Conservation (phyloP, 1,284 basidiomycete genomes). For the Cryptococcus sp. region DNA sequence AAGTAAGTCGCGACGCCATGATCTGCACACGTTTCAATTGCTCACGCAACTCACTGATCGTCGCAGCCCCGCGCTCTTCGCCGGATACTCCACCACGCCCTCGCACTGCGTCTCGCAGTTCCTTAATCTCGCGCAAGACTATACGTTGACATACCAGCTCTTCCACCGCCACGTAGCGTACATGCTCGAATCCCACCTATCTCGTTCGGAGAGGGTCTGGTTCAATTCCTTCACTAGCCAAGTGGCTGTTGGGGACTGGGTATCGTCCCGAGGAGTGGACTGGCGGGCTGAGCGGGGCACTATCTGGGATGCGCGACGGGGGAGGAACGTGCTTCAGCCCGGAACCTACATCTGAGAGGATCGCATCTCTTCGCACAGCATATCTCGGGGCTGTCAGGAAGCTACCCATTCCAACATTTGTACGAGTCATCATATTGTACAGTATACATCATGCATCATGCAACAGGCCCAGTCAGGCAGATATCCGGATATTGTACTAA, state of each 20-base stretch:
- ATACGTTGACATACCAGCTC: conserved; percentile 58
- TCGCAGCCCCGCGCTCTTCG: conserved; percentile 58
- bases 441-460: too few relatives aligned
- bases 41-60: background rate
- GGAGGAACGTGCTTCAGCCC: conserved; percentile 15
- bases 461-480: too few relatives aligned
- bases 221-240: conserved; percentile 59
- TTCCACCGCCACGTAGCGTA: conserved; percentile 60
- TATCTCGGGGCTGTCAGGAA: too few relatives aligned
- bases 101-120: conserved; percentile 58
- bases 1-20: conserved; percentile 56
- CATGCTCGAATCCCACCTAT: conserved; percentile 60
- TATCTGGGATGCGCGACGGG: conserved; percentile 41
- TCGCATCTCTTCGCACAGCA: too few relatives aligned
- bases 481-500: too few relatives aligned
- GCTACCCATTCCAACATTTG: too few relatives aligned
- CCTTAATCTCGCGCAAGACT: conserved; percentile 55
- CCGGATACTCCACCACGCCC: conserved; percentile 59
- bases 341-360: too few relatives aligned
- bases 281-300: conserved; percentile 21
- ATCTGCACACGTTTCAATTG: background rate
- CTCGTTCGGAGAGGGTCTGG: conserved; percentile 56
- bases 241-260: conserved; percentile 58
- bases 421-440: too few relatives aligned
- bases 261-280: conserved; percentile 51